Conservation (phyloP, 495 filamentous ascomycete species). For the Neohortaea acidophila region DNA sequence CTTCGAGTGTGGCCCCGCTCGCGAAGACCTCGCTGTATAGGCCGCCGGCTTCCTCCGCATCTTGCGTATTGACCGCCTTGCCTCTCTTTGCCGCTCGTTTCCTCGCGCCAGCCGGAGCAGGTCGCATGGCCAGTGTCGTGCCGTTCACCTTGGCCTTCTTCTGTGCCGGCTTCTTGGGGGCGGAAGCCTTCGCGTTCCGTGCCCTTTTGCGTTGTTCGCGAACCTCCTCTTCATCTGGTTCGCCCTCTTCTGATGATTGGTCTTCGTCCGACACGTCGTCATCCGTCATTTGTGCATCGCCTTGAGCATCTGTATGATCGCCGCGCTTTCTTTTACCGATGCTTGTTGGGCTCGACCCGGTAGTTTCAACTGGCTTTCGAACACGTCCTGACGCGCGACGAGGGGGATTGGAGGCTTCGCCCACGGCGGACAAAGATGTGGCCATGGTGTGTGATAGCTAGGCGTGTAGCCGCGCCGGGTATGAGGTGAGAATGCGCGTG, state of each 20-base stretch:
- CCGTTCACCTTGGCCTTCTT: conserved; percentile 47
- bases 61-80: conserved; percentile 19
- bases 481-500: no score
- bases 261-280: conserved; percentile 42
- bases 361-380: conserved; percentile 56
- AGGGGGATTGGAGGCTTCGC: neutral
- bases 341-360: conserved; percentile 28
- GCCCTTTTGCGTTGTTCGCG: conserved; percentile 39
- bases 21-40: conserved; percentile 75
- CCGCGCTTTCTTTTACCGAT: conserved; percentile 42
- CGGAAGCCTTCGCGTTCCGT: conserved; percentile 29
- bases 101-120: conserved; percentile 34
- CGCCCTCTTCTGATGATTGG: conserved; percentile 27
- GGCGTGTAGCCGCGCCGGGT: no score
- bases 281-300: conserved; percentile 33
- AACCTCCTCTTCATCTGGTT: conserved; percentile 51
- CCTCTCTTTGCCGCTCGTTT: conserved; percentile 20
- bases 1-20: conserved; percentile 51
- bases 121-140: conserved; percentile 26
- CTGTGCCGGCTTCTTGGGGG: conserved; percentile 39
- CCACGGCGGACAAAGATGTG: conserved; percentile 1
- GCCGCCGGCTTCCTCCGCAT: conserved; percentile 42
- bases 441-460: no score
- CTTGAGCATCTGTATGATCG: conserved; percentile 31
- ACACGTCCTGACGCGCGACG: conserved; percentile 37